Evolutionary conservation across 345 rosid species (phyloP).

Genomic region (Ricinus communis): DNA sequence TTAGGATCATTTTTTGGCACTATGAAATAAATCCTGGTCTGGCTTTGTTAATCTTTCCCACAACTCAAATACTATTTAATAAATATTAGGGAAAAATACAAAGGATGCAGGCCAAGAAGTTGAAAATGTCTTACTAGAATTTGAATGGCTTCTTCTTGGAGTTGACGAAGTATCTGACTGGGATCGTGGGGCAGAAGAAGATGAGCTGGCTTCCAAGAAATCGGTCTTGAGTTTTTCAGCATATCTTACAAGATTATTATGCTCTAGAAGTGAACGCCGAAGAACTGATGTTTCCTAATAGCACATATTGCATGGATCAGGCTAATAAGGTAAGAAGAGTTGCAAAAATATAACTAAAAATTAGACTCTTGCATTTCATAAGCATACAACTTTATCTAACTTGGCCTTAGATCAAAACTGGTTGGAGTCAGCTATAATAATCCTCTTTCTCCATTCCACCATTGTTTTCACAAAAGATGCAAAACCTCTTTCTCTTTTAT

Average conservation of each 20-base stretch:
- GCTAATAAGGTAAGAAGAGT: background rate
- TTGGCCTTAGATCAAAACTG: no score
- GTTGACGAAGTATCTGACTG: constrained; percentile 54
- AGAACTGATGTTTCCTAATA: constrained; percentile 69
- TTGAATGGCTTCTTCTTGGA: constrained; percentile 46
- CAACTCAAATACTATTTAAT: background rate
- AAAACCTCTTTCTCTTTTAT: no score
- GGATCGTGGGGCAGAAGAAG: constrained; percentile 50
- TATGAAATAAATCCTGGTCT: background rate
- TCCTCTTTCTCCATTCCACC: no score
- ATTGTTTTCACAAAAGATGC: no score
- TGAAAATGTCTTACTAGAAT: constrained; percentile 49
- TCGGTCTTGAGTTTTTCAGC: constrained; percentile 65
- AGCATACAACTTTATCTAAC: background rate
- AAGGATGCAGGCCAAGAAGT: background rate
- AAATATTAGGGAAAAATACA: constrained; percentile 1
- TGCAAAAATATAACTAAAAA: background rate
- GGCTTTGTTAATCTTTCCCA: background rate
- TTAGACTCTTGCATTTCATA: background rate
- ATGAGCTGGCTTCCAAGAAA: constrained; percentile 52
- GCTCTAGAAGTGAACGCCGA: constrained; percentile 58
- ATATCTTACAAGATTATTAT: constrained; percentile 58
- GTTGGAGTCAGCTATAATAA: no score
- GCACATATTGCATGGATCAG: constrained; percentile 16
- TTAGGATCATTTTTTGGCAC: no score